phyloP scores from a whole-genome alignment of 2,329 filamentous ascomycete species.

The Daldinia sp. region DNA sequence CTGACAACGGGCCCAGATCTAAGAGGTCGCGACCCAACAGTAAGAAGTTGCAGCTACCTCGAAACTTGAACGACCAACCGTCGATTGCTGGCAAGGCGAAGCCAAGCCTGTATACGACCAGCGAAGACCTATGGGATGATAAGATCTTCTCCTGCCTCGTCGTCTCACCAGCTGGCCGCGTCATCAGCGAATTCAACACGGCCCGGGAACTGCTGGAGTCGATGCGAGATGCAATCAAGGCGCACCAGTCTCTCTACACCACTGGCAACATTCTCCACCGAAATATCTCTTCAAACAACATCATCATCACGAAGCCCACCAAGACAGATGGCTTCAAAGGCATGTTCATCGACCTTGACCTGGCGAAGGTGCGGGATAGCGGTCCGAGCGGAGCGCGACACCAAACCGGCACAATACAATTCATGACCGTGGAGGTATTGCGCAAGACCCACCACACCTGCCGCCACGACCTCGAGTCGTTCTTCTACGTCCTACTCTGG shows the following conservation, averaged over 20 bases:
- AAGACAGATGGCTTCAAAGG: not conserved
- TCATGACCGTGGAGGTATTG: constrained; percentile 35
- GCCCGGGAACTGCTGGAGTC: not conserved
- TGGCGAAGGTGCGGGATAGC: not conserved
- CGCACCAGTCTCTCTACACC: not conserved
- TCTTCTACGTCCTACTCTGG: constrained; percentile 41
- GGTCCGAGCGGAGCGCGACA: not conserved
- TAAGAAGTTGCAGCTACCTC: not conserved
- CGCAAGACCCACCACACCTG: constrained; percentile 36
- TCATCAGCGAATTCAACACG: not conserved
- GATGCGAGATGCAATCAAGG: not conserved
- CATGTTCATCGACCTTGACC: not conserved
- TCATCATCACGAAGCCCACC: not conserved
- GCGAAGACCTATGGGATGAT: too few relatives aligned
- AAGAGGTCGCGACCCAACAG: not conserved
- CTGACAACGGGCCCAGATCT: not conserved
- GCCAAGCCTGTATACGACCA: too few relatives aligned
- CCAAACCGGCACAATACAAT: not conserved
- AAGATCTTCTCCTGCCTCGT: not conserved
- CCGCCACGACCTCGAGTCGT: constrained; percentile 42
- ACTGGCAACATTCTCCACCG: not conserved
- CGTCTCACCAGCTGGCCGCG: not conserved
- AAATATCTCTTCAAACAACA: not conserved
- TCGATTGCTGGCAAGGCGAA: too few relatives aligned
- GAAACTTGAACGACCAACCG: too few relatives aligned